Conservation (phyloP, 169 alveolate species). For the Babesia bovis region DNA sequence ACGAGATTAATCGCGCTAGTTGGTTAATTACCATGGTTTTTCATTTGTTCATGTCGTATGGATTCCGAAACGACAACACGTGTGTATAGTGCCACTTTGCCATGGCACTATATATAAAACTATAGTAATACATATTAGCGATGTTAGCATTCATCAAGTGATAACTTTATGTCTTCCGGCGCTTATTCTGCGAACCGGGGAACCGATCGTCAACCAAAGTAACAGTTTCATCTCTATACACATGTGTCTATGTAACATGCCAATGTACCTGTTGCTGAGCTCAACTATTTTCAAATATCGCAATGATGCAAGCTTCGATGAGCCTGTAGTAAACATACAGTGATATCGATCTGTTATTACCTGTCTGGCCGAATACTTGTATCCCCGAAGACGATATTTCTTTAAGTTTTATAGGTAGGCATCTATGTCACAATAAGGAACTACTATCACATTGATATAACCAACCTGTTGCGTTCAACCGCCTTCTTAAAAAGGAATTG, state of each 20-base stretch:
- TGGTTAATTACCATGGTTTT: not conserved
- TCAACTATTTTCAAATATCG: constrained; percentile 56
- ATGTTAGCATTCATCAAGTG: not conserved
- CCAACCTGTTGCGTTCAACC: constrained; percentile 66
- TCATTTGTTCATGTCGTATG: not conserved
- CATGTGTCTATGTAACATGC: not conserved
- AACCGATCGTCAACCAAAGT: constrained; percentile 52
- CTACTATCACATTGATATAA: not conserved
- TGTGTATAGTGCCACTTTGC: too few relatives aligned
- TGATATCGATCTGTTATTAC: not conserved
- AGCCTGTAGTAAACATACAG: constrained; percentile 1
- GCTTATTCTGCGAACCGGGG: constrained; percentile 6
- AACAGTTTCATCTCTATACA: constrained; percentile 50
- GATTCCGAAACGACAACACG: constrained; percentile 12
- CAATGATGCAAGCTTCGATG: constrained; percentile 44
- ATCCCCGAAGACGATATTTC: constrained; percentile 56
- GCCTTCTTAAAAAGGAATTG: constrained; percentile 65
- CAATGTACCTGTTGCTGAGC: constrained; percentile 36
- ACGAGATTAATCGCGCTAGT: not conserved
- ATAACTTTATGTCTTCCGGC: constrained; percentile 1
- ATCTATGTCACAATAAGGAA: not conserved
- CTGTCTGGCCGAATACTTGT: constrained; percentile 63
- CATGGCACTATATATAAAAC: too few relatives aligned
- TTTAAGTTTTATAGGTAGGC: constrained; percentile 55
- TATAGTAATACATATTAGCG: not conserved